Percentiles rank a stretch among this genome's conserved stretches.
These are phyloP conservation scores for Rhodotorula sp. DNA, from an alignment of 1,284 basidiomycete species.

Conservation along the genomic window DNA sequence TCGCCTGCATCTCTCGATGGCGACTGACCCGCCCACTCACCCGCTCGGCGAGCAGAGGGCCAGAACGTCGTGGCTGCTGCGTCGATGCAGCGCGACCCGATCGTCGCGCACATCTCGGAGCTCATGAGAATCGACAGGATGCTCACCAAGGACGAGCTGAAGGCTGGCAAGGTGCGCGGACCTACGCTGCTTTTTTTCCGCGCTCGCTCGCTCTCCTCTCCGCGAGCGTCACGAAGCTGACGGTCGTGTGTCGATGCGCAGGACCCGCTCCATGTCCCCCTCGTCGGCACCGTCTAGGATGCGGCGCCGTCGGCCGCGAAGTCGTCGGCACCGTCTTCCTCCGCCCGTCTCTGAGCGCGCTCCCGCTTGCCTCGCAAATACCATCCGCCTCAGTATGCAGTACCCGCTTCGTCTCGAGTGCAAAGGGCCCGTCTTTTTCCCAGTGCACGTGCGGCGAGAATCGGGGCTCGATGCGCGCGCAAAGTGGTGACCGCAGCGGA, in stretches of 20 bases:
- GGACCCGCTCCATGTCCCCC: conserved; percentile 24
- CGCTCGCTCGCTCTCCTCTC: no score
- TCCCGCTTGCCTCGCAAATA: background rate
- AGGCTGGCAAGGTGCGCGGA: conserved; percentile 53
- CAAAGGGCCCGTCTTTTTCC: background rate
- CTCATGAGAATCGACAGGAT: conserved; percentile 74
- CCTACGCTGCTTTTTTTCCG: no score
- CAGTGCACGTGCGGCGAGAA: background rate
- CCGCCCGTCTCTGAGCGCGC: background rate
- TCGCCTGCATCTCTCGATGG: conserved; percentile 63
- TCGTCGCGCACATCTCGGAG: conserved; percentile 77
- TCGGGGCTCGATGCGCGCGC: background rate
- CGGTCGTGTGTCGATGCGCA: no score
- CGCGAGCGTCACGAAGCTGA: no score
- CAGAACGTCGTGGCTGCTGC: conserved; percentile 78
- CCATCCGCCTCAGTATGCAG: background rate
- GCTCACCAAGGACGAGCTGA: conserved; percentile 74
- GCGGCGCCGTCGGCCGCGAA: background rate
- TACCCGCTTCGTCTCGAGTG: background rate
- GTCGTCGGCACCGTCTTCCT: background rate
- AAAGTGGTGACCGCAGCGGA: no score
- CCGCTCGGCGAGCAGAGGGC: no score
- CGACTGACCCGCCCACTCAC: conserved; percentile 86
- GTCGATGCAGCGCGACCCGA: conserved; percentile 55
- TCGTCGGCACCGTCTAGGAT: conserved; percentile 18